phyloP scores from a whole-genome alignment of 2,329 filamentous ascomycete genomes.

The Aureobasidium sp. region DNA sequence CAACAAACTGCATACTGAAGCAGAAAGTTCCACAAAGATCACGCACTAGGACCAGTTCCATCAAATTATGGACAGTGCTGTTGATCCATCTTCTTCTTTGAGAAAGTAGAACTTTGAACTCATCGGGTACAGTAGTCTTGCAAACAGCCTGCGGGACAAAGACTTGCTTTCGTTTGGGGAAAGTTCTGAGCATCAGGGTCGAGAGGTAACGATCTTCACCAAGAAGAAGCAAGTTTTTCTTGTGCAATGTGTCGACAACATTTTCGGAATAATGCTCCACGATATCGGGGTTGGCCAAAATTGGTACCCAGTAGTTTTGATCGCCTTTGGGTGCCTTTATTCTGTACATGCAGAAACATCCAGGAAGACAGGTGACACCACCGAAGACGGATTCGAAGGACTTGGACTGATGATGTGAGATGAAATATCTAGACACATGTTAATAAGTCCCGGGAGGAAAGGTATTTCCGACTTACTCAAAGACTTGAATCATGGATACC shows the following conservation, averaged over 20 bases:
- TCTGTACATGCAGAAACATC: slow-evolving; percentile 99
- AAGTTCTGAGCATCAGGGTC: slow-evolving; percentile 96
- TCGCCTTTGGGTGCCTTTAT: slow-evolving; percentile 98
- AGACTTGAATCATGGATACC: slow-evolving; percentile 98
- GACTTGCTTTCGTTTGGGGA: slow-evolving; percentile 97
- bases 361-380: slow-evolving; percentile 95
- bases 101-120: slow-evolving; percentile 85
- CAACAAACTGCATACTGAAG: slow-evolving; percentile 99
- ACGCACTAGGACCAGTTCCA: slow-evolving; percentile 91
- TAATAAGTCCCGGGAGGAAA: background rate
- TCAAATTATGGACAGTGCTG: slow-evolving; percentile 95
- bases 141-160: slow-evolving; percentile 98
- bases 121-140: slow-evolving; percentile 93
- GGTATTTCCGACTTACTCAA: slow-evolving; percentile 49
- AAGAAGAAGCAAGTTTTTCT: slow-evolving; percentile 87
- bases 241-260: slow-evolving; percentile 94
- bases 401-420: slow-evolving; percentile 94
- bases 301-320: slow-evolving; percentile 99
- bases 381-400: slow-evolving; percentile 98
- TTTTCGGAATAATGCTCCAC: slow-evolving; percentile 99
- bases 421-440: slow-evolving; percentile 60
- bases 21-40: slow-evolving; percentile 98
- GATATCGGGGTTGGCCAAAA: slow-evolving; percentile 94
- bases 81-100: slow-evolving; percentile 98
- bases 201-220: slow-evolving; percentile 94